phyloP scores from a whole-genome alignment of 495 filamentous ascomycete species.

The Aspergillus coremiiformis region DNA sequence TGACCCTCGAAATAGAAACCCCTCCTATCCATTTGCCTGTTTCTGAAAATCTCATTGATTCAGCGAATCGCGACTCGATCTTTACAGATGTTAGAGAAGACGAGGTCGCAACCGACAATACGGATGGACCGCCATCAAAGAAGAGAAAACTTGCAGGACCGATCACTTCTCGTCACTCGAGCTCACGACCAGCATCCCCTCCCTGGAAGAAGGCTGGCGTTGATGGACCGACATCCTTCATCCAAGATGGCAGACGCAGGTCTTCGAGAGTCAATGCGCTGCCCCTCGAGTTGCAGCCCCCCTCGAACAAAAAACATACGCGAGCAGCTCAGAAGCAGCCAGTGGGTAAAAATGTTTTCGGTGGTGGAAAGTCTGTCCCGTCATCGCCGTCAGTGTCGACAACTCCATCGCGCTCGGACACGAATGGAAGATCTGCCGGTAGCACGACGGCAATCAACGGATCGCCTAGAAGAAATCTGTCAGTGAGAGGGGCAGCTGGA shows the following conservation, averaged over 20 bases:
- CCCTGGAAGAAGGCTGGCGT: constrained; percentile 89
- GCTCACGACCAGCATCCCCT: constrained; percentile 57
- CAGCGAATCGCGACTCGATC: constrained; percentile 22
- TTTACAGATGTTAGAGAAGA: constrained; percentile 27
- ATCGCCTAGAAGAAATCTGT: constrained; percentile 23
- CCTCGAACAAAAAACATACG: constrained; percentile 54
- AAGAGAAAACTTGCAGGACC: constrained; percentile 59
- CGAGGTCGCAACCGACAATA: constrained; percentile 26
- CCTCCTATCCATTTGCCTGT: constrained; percentile 19
- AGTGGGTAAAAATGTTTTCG: constrained; percentile 19
- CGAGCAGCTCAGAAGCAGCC: constrained; percentile 35
- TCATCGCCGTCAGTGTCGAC: constrained; percentile 29
- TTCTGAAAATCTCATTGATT: constrained; percentile 21
- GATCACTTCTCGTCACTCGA: constrained; percentile 38
- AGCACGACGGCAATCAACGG: constrained; percentile 28
- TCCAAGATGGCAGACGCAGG: constrained; percentile 74
- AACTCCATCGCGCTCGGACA: constrained; percentile 26
- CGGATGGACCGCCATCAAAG: constrained; percentile 58
- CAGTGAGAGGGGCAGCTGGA: constrained; percentile 18
- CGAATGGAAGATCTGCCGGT: constrained; percentile 27
- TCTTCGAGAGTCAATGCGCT: constrained; percentile 74
- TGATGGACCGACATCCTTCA: constrained; percentile 80
- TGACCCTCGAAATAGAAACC: constrained; percentile 32
- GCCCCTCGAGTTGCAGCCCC: constrained; percentile 61
- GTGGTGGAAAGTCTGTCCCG: constrained; percentile 20